These are phyloP conservation scores for Arthroderma uncinatum DNA, from an alignment of 2,329 filamentous ascomycete genomes.

Conservation along the genomic window DNA sequence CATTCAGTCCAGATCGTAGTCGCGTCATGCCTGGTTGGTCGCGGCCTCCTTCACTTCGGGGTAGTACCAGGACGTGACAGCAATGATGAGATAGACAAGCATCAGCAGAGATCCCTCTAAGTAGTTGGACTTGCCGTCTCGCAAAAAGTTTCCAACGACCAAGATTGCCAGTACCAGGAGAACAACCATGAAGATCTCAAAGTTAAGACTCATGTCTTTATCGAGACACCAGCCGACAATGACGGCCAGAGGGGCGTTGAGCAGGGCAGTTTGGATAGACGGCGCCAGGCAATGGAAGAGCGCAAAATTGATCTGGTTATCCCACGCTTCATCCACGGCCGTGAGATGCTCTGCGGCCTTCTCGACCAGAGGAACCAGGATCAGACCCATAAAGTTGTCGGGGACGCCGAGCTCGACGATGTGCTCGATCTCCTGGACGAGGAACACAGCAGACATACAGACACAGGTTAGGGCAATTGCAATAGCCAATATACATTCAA, in stretches of 20 bases:
- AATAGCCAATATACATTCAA: constrained; percentile 51
- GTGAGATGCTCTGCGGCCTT: constrained; percentile 75
- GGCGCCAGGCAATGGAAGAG: constrained; percentile 74
- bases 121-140: constrained; percentile 75
- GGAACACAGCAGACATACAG: constrained; percentile 62
- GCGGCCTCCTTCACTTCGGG: constrained; percentile 37
- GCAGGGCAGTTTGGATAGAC: constrained; percentile 70
- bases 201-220: constrained; percentile 64
- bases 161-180: constrained; percentile 65
- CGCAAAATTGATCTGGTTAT: constrained; percentile 56
- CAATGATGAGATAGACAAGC: constrained; percentile 51
- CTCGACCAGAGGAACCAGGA: constrained; percentile 67
- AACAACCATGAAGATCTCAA: constrained; percentile 69
- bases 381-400: constrained; percentile 70
- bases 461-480: constrained; percentile 62
- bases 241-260: constrained; percentile 69
- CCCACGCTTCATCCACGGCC: constrained; percentile 64
- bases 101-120: constrained; percentile 66
- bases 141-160: constrained; percentile 61
- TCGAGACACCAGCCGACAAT: constrained; percentile 68
- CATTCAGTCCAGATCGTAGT: too few relatives aligned
- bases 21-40: constrained; percentile 9
- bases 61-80: constrained; percentile 51
- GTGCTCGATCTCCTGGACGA: constrained; percentile 63
- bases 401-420: constrained; percentile 62